Base-by-base conservation (phyloP, 495 filamentous ascomycete genomes). In the Sordaria brevicollis region DNA sequence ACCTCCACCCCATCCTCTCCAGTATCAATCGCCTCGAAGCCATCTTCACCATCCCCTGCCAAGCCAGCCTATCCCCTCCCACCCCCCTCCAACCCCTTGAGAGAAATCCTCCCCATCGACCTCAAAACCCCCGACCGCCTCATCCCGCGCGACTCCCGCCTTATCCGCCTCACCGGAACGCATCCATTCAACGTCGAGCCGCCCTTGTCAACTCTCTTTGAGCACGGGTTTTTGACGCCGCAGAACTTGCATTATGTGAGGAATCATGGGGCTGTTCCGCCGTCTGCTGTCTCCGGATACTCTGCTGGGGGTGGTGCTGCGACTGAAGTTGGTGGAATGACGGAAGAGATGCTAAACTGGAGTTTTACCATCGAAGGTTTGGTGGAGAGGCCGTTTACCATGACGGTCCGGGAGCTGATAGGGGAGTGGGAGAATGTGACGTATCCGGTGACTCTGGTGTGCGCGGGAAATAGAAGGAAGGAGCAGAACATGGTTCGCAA, bases 151-250 rank as follows among this genome's bases (percentile, higher is more conserved):
- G 94, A 98, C 81, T 87, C 92, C 5, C 86, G 94, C 34, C 81
- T 98, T 38, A 96, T 98, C 71, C 85, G 94, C 49, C 82, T 98
- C 65, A 98, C 94, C 21, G 94, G 94, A 41, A 86, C 92, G 38
- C 94, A 98, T 81, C 94, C 94, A 4, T 96, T 96, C 81, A 98
- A 98, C 77, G 91, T 94, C 65, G 94, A 98, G 81, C 87, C 94
- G 5, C 94, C 94, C 9, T 80, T 98, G 11, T 91, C 87, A 19
- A 86, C 88, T 5, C 83, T 98, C 9, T 97, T 87, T 77, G 86
- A 97, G 74, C 89, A 96, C 80, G 91, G 90, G 74, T 98, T 97
- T 77, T 82, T 98, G 39, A 98, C 94, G 5, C 90, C 90, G 29
- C 90, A 92, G n/a, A 92, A 97, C 72, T 82, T 98, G 2, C 96